Base-by-base conservation (phyloP, 208 protist genomes). In the Polymyxa betae region DNA sequence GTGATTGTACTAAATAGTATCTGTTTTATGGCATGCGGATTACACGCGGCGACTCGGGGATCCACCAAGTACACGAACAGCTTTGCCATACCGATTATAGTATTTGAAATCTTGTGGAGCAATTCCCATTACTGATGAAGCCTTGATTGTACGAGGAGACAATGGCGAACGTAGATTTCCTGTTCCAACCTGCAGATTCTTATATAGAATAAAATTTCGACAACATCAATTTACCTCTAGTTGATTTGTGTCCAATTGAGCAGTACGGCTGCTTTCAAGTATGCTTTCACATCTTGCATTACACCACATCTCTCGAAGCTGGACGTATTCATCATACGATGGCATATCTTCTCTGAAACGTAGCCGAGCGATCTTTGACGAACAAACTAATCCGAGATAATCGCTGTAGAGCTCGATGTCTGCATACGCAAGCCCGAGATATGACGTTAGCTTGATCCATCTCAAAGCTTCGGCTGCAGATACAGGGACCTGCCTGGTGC, bases 21-120 rank as follows among this genome's bases (percentile, higher is more conserved):
- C n/a, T n/a, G n/a, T n/a, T n/a, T n/a, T n/a, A n/a, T n/a, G n/a
- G n/a, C n/a, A n/a, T n/a, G n/a, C n/a, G n/a, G n/a, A n/a, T n/a
- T n/a, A n/a, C n/a, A n/a, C n/a, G n/a, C n/a, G n/a, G n/a, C n/a
- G 49, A 24, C 49, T 40, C 35, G 72, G 72, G 12, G 72, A 5
- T 5, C 40, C n/a, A n/a, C 72, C 72, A 5, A 82, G 72, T 20
- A 82, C 40, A 5, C 40, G 72, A 43, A 82, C 72, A 20, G 72
- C 72, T 43, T 82, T 82, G 72, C 72, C 72, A 43, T 38, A 82
- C 40, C 72, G 72, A 5, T 16, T 5, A 43, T 82, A 82, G n/a
- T 82, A 82, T 43, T 5, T 40, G n/a, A 40, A 43, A 43, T 82
- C 72, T 35, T 82, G n/a, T 20, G 35, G 35, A n/a, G n/a, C 40